These are phyloP conservation scores for Rhizopus sp. DNA, from an alignment of 371 early-diverging fungal species.

Conservation along the genomic window DNA sequence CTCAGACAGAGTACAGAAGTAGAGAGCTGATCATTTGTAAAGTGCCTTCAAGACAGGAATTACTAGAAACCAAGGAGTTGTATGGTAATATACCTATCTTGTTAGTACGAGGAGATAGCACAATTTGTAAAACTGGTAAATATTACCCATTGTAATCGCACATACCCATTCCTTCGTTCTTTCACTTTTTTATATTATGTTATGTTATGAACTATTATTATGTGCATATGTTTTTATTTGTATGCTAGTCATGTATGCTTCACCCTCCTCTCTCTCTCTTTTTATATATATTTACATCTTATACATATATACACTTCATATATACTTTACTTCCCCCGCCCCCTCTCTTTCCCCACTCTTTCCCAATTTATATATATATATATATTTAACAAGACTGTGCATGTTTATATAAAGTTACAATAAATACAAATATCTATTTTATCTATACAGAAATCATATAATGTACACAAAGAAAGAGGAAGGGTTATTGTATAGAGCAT, in stretches of 20 bases:
- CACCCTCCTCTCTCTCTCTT: too few relatives aligned
- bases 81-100: constrained; percentile 39
- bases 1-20: constrained; percentile 37
- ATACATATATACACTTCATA: not conserved
- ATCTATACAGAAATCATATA: not conserved
- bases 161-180: not conserved
- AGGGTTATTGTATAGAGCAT: constrained; percentile 12
- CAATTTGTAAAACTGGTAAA: constrained; percentile 46
- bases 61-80: constrained; percentile 25
- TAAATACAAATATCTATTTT: not conserved
- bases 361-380: too few relatives aligned
- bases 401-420: not conserved
- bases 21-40: constrained; percentile 37
- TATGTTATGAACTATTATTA: not conserved
- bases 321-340: not conserved
- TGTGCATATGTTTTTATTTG: not conserved
- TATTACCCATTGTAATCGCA: constrained; percentile 23
- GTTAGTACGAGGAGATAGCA: constrained; percentile 42
- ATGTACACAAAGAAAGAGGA: not conserved
- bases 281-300: not conserved
- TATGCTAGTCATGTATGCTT: not conserved
- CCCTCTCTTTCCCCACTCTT: not conserved
- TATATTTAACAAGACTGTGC: not conserved
- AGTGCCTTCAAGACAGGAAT: constrained; percentile 34
- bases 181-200: not conserved